Evolutionary conservation across 2,329 filamentous ascomycete genomes (phyloP).

Genomic region (Alternaria conjuncta): DNA sequence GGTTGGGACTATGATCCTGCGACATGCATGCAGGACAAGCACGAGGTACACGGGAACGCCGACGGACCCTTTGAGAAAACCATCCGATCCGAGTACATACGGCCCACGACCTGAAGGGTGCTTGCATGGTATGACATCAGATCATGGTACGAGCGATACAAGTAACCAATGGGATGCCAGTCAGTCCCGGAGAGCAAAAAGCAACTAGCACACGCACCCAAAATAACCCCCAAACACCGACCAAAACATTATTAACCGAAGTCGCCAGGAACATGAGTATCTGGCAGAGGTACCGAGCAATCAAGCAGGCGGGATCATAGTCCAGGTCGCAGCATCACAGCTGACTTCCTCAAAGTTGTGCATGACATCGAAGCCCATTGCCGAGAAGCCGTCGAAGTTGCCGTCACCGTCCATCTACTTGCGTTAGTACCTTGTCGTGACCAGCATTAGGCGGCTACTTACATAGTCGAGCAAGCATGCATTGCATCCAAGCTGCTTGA

Average conservation of each 20-base stretch:
- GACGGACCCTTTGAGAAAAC: neutral
- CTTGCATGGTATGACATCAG: slow-evolving; percentile 6
- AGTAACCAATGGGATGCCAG: slow-evolving; percentile 3
- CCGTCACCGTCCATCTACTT: slow-evolving; percentile 72
- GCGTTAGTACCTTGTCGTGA: slow-evolving; percentile 36
- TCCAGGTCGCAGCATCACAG: slow-evolving; percentile 69
- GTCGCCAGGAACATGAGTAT: neutral
- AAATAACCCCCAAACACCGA: neutral
- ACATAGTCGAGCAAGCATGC: slow-evolving; percentile 82
- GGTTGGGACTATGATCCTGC: neutral
- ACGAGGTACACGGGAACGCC: neutral
- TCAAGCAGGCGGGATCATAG: slow-evolving; percentile 56
- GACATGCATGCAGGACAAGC: neutral
- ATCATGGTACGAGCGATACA: neutral
- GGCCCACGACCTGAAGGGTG: slow-evolving; percentile 2
- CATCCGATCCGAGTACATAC: neutral
- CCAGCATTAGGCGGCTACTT: slow-evolving; percentile 48
- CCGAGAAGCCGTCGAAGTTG: slow-evolving; percentile 73
- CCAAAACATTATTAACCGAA: neutral
- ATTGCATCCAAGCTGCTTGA: slow-evolving; percentile 76
- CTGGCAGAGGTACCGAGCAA: neutral
- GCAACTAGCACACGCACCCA: neutral
- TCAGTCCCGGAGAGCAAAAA: neutral
- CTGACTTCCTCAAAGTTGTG: slow-evolving; percentile 85
- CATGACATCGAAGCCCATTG: slow-evolving; percentile 80